Conservation (phyloP, 1,284 basidiomycete genomes). For the Sporisorium exsertum region DNA sequence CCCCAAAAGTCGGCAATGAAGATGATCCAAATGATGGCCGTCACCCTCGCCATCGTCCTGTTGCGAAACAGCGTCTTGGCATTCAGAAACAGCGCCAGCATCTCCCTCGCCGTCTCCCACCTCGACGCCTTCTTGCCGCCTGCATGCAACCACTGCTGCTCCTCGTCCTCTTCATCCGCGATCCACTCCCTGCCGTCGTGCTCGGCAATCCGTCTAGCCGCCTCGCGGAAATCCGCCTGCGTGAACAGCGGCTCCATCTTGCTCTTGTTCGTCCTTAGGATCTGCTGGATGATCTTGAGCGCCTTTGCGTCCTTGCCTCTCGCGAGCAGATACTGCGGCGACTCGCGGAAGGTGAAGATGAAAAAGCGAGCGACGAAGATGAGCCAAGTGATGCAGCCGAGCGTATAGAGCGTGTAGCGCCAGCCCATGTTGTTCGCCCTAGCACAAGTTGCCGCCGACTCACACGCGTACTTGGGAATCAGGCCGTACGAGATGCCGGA, state of each 20-base stretch:
- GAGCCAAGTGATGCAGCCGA: slow-evolving; percentile 63
- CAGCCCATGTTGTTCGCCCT: slow-evolving; percentile 62
- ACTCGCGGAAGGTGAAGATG: slow-evolving; percentile 61
- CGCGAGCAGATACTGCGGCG: slow-evolving; percentile 63
- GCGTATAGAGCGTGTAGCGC: slow-evolving; percentile 62
- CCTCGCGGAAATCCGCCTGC: slow-evolving; percentile 69
- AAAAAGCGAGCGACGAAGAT: slow-evolving; percentile 66
- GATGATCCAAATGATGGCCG: slow-evolving; percentile 64
- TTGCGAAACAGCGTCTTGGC: slow-evolving; percentile 69
- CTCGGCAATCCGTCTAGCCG: slow-evolving; percentile 59
- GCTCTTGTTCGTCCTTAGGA: slow-evolving; percentile 66
- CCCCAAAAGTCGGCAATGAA: slow-evolving; percentile 68
- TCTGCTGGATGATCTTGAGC: slow-evolving; percentile 47
- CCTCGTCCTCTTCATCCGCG: slow-evolving; percentile 25
- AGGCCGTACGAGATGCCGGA: slow-evolving; percentile 63
- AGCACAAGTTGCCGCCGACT: slow-evolving; percentile 38
- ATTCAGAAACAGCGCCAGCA: slow-evolving; percentile 60
- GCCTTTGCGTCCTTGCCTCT: slow-evolving; percentile 58
- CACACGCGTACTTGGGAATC: slow-evolving; percentile 58
- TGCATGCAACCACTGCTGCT: slow-evolving; percentile 22
- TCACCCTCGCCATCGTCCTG: slow-evolving; percentile 66
- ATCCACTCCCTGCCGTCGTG: slow-evolving; percentile 18
- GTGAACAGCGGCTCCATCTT: slow-evolving; percentile 67
- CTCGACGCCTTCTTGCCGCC: slow-evolving; percentile 8
- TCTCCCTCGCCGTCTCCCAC: slow-evolving; percentile 33